These are phyloP conservation scores for Lindgomyces ingoldianus DNA, from an alignment of 495 filamentous ascomycete genomes.

Conservation along the genomic window DNA sequence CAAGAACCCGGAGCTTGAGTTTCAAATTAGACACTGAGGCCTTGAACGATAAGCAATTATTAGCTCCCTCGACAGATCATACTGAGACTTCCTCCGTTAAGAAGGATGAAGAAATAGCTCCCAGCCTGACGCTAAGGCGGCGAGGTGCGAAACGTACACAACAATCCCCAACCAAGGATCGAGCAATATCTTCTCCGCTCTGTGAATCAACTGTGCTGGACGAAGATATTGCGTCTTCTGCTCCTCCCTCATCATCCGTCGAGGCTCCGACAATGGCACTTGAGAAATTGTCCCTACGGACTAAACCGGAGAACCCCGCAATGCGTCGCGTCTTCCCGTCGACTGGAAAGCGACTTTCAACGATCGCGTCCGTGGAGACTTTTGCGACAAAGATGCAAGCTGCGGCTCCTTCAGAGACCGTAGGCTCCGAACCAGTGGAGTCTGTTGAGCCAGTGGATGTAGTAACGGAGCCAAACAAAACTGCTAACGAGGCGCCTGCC, in stretches of 20 bases:
- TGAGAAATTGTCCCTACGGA: conserved; percentile 8
- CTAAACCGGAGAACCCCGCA: conserved; percentile 16
- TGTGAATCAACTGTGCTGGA: conserved; percentile 17
- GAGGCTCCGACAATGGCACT: conserved; percentile 32
- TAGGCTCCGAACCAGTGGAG: conserved; percentile 7
- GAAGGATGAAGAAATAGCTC: conserved; percentile 8
- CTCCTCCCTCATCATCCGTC: conserved; percentile 38
- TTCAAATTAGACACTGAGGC: conserved; percentile 17
- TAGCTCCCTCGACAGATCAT: conserved; percentile 3
- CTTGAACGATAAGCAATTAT: conserved; percentile 8
- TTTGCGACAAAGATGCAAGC: conserved; percentile 36
- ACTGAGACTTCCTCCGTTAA: background rate
- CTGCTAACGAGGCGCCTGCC: conserved; percentile 7
- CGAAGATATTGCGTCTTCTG: conserved; percentile 29
- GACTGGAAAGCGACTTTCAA: conserved; percentile 44
- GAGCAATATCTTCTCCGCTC: conserved; percentile 15
- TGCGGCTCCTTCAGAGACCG: conserved; percentile 33
- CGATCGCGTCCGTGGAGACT: conserved; percentile 46
- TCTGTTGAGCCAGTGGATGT: conserved; percentile 21
- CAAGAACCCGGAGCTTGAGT: conserved; percentile 6
- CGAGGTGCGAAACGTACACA: conserved; percentile 38
- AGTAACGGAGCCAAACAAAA: background rate
- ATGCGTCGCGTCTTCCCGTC: conserved; percentile 40
- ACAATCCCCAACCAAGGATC: conserved; percentile 43
- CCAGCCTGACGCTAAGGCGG: conserved; percentile 37